phyloP scores from a whole-genome alignment of 129 eudicot species.

The Centella asiatica region DNA sequence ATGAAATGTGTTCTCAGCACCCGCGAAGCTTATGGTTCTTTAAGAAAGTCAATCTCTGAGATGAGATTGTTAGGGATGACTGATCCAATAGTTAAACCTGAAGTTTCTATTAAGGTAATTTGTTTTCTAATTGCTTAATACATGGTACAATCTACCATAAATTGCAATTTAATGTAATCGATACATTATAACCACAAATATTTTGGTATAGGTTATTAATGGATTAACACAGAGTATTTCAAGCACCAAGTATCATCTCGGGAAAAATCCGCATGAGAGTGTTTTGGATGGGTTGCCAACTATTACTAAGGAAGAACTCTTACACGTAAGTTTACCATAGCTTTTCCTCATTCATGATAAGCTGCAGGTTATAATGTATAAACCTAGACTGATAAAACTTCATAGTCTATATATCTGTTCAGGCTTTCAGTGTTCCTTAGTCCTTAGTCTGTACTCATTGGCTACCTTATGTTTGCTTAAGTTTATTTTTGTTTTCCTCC shows the following conservation, averaged over 20 bases:
- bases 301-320: conserved; percentile 64
- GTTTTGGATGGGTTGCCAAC: conserved; percentile 78
- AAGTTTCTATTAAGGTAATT: conserved; percentile 69
- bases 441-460: no score
- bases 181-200: conserved; percentile 9
- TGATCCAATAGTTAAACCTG: conserved; percentile 57
- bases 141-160: background rate
- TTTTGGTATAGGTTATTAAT: conserved; percentile 45
- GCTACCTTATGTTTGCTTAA: background rate
- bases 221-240: conserved; percentile 72
- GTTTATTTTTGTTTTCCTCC: conserved; percentile 14
- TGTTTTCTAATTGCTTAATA: background rate
- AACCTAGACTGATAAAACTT: background rate
- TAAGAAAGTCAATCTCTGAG: conserved; percentile 46
- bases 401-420: background rate
- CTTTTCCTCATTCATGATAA: background rate
- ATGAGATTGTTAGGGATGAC: conserved; percentile 47
- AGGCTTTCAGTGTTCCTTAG: conserved; percentile 8
- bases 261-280: conserved; percentile 75
- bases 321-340: conserved; percentile 49
- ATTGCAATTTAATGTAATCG: background rate
- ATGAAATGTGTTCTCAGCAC: conserved; percentile 42
- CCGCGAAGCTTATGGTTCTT: conserved; percentile 55
- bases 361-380: background rate
- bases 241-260: conserved; percentile 68